These are phyloP conservation scores for Pouteria glomerata DNA, from an alignment of 148 eudicot species.

Conservation along the genomic window DNA sequence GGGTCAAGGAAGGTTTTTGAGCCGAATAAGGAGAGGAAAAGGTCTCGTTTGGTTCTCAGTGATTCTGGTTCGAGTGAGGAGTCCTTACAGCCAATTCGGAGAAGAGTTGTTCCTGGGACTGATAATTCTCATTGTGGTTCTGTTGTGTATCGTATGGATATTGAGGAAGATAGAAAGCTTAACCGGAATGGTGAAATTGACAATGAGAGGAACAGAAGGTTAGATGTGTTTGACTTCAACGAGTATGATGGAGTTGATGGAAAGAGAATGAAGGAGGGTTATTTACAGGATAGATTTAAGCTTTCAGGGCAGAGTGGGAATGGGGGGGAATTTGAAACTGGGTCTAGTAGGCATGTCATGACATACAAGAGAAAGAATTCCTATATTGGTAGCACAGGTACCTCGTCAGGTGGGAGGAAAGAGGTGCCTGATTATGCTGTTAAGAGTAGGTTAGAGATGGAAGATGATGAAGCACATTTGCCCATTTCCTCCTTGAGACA, in stretches of 20 bases:
- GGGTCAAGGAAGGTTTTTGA: constrained; percentile 28
- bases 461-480: constrained; percentile 34
- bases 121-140: constrained; percentile 31
- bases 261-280: constrained; percentile 38
- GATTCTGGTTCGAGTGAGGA: constrained; percentile 67
- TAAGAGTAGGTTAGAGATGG: constrained; percentile 30
- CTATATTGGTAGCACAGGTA: constrained; percentile 29
- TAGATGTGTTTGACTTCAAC: constrained; percentile 77
- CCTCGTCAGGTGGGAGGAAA: constrained; percentile 17
- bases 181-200: constrained; percentile 24
- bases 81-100: constrained; percentile 35
- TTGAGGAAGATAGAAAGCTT: constrained; percentile 20
- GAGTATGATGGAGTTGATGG: constrained; percentile 78
- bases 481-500: constrained; percentile 47
- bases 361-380: constrained; percentile 43
- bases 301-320: background rate
- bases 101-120: constrained; percentile 20
- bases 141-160: constrained; percentile 20
- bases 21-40: constrained; percentile 48
- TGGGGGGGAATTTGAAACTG: background rate
- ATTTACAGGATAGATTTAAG: constrained; percentile 12
- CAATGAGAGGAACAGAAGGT: constrained; percentile 40
- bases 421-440: constrained; percentile 20
- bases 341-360: constrained; percentile 32
- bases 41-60: constrained; percentile 39